A percentile compares a stretch with the other conserved stretches of the same genome.
These are phyloP conservation scores for Guadua angustifolia DNA, from an alignment of 176 grass and related monocot genomes.

Conservation along the genomic window DNA sequence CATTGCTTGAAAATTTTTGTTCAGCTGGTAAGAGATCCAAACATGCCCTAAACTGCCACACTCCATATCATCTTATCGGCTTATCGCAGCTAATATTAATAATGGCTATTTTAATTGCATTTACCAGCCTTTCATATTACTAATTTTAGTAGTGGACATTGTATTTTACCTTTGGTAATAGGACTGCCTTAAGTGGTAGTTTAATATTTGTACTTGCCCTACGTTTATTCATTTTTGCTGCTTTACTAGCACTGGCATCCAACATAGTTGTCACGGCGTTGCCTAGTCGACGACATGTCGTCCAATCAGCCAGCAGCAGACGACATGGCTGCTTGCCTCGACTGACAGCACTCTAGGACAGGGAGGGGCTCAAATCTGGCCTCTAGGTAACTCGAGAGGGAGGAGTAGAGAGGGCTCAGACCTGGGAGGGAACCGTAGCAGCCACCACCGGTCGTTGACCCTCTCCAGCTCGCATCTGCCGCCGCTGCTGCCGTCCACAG, in stretches of 20 bases:
- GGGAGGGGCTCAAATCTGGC: too few relatives aligned
- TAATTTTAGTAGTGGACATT: neutral
- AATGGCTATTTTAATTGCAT: slow-evolving; percentile 5
- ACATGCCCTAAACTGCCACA: neutral
- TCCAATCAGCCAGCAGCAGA: too few relatives aligned
- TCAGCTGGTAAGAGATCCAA: slow-evolving; percentile 13
- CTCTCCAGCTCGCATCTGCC: too few relatives aligned
- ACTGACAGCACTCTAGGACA: too few relatives aligned
- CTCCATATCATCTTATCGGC: neutral
- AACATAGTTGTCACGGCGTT: too few relatives aligned
- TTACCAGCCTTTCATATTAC: neutral
- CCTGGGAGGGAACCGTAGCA: too few relatives aligned
- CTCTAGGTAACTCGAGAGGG: too few relatives aligned
- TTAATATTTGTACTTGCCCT: neutral
- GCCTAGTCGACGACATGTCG: too few relatives aligned
- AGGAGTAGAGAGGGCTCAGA: too few relatives aligned
- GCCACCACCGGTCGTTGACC: too few relatives aligned
- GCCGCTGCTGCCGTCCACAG: too few relatives aligned
- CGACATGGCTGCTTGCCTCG: too few relatives aligned
- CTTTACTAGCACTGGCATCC: neutral
- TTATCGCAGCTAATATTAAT: neutral
- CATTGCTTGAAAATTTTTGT: neutral
- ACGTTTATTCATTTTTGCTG: neutral
- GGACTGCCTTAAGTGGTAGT: neutral
- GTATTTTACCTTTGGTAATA: slow-evolving; percentile 6